Percentiles rank a stretch among this genome's conserved stretches.
Conservation (phyloP, 768 basidiomycete genomes). For the Panaeolus papilionaceus region DNA sequence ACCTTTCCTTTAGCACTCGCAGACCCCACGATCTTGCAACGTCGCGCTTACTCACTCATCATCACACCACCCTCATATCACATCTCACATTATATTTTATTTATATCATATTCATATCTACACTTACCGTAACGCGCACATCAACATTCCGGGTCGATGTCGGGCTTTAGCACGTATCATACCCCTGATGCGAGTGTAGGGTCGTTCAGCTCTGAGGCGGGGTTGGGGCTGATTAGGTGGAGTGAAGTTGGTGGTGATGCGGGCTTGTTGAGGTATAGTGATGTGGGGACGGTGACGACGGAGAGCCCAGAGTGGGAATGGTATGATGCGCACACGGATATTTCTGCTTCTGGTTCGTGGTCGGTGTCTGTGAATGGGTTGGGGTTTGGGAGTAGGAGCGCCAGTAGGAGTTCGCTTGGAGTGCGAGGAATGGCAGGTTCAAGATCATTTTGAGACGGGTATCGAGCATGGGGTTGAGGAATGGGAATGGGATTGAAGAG, state of each 20-base stretch:
- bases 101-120: no score
- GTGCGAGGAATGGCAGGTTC: no score
- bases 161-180: neutral
- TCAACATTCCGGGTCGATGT: neutral
- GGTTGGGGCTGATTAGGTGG: neutral
- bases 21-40: no score
- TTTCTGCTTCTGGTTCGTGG: neutral
- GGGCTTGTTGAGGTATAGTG: neutral
- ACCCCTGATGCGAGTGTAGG: conserved; percentile 2
- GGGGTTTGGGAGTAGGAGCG: neutral
- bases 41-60: no score
- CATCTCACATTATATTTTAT: no score
- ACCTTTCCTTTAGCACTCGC: no score
- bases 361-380: neutral
- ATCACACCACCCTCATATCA: no score
- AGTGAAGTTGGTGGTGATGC: neutral
- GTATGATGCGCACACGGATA: neutral
- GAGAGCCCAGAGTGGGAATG: neutral
- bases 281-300: neutral
- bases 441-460: neutral
- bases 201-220: neutral
- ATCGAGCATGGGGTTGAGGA: neutral
- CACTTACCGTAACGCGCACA: no score
- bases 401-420: neutral
- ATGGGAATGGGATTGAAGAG: neutral